These are phyloP conservation scores for Buddleja alternifolia DNA, from an alignment of 257 asterid genomes.

Conservation along the genomic window DNA sequence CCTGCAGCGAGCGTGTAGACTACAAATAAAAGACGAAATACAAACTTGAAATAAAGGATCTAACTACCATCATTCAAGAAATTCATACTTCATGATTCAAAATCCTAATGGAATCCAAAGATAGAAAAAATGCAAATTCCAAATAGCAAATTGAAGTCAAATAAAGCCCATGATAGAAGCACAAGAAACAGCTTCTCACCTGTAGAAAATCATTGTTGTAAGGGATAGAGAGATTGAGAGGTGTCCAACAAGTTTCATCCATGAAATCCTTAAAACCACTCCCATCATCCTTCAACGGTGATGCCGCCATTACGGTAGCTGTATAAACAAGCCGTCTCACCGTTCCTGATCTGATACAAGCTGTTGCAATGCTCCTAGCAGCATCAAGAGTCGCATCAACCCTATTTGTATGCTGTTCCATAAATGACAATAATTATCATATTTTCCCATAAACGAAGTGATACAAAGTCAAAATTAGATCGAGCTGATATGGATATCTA, in stretches of 20 bases:
- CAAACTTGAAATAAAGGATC: too few species aligned
- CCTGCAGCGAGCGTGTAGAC: too few species aligned
- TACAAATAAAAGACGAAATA: too few species aligned
- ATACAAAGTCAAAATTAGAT: too few species aligned
- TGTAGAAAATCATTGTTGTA: background rate
- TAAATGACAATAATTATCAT: background rate
- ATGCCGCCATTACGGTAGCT: conserved; percentile 40
- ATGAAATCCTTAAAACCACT: conserved; percentile 31
- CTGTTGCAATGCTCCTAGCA: conserved; percentile 28
- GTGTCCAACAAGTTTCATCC: conserved; percentile 58
- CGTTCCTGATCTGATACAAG: conserved; percentile 36
- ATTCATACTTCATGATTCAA: too few species aligned
- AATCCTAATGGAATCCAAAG: too few species aligned
- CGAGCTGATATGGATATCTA: too few species aligned
- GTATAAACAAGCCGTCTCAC: conserved; percentile 44
- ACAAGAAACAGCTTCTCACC: conserved; percentile 9
- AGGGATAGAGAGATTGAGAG: conserved; percentile 33
- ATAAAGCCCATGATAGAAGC: background rate
- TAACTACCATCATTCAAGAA: too few species aligned
- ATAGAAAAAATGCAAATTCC: too few species aligned
- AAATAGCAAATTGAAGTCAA: background rate
- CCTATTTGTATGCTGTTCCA: conserved; percentile 38
- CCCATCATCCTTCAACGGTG: conserved; percentile 40
- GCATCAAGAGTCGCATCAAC: conserved; percentile 44
- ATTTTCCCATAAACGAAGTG: too few species aligned